Base-by-base conservation (phyloP, 495 filamentous ascomycete species). In the Entonaema liquescens region DNA sequence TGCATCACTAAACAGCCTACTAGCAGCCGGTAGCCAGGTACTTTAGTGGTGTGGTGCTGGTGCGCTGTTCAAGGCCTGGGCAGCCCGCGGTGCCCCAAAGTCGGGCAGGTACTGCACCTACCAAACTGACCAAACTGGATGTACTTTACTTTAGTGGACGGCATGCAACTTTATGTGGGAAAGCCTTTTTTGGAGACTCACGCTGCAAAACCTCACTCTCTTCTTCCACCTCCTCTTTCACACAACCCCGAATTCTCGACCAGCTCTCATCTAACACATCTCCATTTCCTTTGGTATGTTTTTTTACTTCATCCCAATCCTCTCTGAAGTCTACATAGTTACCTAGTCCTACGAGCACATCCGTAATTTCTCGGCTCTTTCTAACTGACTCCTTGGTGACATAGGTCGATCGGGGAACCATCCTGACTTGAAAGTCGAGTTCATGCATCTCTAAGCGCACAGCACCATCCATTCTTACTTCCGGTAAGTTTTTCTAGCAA, bases 401-500 rank as follows among this genome's bases (percentile, higher is more conserved):
- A 52, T 70, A 77, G 73, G 38, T 73, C 61, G 75, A 77, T 73
- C 70, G 62, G 75, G 75, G 63, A 64, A 64, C 63, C 53, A 59
- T 74, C 70, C 53, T 62, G 19, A 59, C 47, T 65, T 76, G 71
- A 72, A 76, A 63, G 65, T 71, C 65, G 70, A 74, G 73, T 77
- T 72, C 65, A 59, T 74, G 66, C 73, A 73, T 74, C 68, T 72
- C 71, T 74, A 64, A 57, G 70, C 68, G 74, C 35, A 65, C 80
- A 79, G 65, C 78, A 74, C 77, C 76, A 69, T 77, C 78, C 68
- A 64, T 70, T 63, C 56, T 68, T 57, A 68, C 54, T 73, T 70
- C 52, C 72, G 68, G 82, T 84, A 77, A 80, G 82, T 79, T 61
- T 56, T 79, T 68, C 70, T 72, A 68, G 70, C 70, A 68, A 73